Base-by-base conservation (phyloP, 179 eudicot species). In the Camellia oleifera region DNA sequence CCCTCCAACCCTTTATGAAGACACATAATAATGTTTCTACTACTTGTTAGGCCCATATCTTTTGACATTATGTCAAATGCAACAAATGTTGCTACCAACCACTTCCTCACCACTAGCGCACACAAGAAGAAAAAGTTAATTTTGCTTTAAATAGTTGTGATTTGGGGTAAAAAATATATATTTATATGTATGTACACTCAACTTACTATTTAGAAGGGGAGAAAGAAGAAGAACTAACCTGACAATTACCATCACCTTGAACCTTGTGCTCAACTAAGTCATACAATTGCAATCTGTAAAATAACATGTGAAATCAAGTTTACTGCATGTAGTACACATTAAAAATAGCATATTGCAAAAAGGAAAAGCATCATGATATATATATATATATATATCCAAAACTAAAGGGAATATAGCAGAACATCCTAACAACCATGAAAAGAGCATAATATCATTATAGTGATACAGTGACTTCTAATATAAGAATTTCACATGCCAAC, bases 171-270 rank as follows among this genome's bases (percentile, higher is more conserved):
- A 54, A 72, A 52, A 48, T 52, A 58, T 14, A 58, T 14, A 58
- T 3, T 32, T 32, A 32, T 32, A 32, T 32, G 40, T 32, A 32
- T 1, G 40, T 32, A 32, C 2, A 32, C 40, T 58, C 18, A 58
- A 58, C 18, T 58, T 58, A 4, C 8, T 15, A 13, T 53, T 23
- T 18, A 5, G 11, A 50, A 52, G 44, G 12, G 17, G 44, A 56
- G 52, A 76, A 26, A 20, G 42, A 0, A 73, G 4, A n/a, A 56
- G 75, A 83, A 77, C 89, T 78, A 76, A 91, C 98, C 97, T 94
- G 98, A 81, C 98, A 95, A 78, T 93, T 95, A 40, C 98, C 98
- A 87, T 95, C 98, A 65, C 98, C 97, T 88, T 89, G 93, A 82
- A 95, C 89, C 90, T 90, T 93, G 81, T 86, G 89, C 83, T 93